Base-by-base conservation (phyloP, 1,284 basidiomycete genomes). In the Sanguinoderma infundibulare region DNA sequence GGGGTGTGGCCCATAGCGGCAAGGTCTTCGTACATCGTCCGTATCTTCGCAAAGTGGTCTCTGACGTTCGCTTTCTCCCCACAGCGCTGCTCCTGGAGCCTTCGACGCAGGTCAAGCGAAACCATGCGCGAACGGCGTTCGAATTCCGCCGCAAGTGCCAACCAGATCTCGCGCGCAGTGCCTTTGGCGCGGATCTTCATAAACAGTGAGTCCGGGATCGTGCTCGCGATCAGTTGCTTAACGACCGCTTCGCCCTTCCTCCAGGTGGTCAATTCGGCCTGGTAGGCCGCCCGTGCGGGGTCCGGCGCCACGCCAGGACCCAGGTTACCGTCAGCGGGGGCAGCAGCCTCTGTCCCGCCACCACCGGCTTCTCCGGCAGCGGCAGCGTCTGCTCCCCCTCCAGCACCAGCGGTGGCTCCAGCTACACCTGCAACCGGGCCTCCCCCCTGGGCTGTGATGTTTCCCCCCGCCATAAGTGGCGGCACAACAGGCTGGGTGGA, bases 61-160 rank as follows among this genome's bases (percentile, higher is more conserved):
- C 57, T 53, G 2, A 72, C 58, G 40, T 72, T 62, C 9, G 58
- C 66, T 24, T 58, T 58, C 5, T 71, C 71, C 0, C 22, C 24
- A 57, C 64, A 71, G 2, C 40, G 15, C 22, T 47, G 35, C 7
- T 69, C 65, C 30, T 69, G 64, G 26, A 73, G 64, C 22, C 57
- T 28, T 8, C 61, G 35, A 15, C 62, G 44, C 5, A 73, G 61
- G 40, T 72, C 66, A 3, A 71, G 62, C 22, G 59, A 42, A 47
- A 67, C 59, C 57, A 69, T 66, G 50, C 62, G 44, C 20, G 65
- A 65, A 24, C 64, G 60, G 22, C 46, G 20, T 56, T 69, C 58
- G 39, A 61, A 65, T 9, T 66, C 57, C 4, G 50, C 36, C 1
- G 53, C 35, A 12, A 70, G 49, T 7, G 60, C 49, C 4, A n/a